phyloP scores from a whole-genome alignment of 768 basidiomycete species.

The Lactifluus echinatus region DNA sequence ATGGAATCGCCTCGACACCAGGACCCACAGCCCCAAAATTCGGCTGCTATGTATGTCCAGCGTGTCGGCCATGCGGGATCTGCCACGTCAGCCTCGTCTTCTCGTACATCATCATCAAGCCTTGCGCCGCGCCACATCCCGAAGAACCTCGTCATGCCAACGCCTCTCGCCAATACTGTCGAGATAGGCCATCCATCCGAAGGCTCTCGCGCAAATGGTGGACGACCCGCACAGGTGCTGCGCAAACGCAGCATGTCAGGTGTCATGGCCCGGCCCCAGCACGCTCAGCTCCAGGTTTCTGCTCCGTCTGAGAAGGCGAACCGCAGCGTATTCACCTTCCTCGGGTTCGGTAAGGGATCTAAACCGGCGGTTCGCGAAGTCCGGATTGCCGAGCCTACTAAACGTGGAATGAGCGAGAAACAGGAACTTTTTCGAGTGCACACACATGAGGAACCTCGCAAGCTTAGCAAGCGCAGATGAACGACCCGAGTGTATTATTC shows the following conservation, averaged over 20 bases:
- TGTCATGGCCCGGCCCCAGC: neutral
- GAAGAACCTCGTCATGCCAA: slow-evolving; percentile 65
- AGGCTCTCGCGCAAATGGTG: slow-evolving; percentile 1
- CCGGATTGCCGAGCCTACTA: slow-evolving; percentile 3
- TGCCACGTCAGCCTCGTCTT: slow-evolving; percentile 6
- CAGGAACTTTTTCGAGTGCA: neutral
- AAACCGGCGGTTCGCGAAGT: slow-evolving; percentile 15
- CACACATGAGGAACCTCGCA: neutral
- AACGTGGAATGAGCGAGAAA: neutral
- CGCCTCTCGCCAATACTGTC: slow-evolving; percentile 36
- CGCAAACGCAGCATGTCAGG: slow-evolving; percentile 22
- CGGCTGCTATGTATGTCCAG: slow-evolving; percentile 7
- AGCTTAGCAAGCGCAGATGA: slow-evolving; percentile 15
- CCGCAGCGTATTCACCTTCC: slow-evolving; percentile 14
- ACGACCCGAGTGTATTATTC: neutral
- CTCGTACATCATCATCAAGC: slow-evolving; percentile 2
- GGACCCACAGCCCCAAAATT: slow-evolving; percentile 13
- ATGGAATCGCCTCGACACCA: slow-evolving; percentile 8
- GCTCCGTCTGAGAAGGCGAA: slow-evolving; percentile 8
- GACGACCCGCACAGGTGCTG: slow-evolving; percentile 20
- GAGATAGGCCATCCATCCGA: neutral
- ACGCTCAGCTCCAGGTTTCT: neutral
- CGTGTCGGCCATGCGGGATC: slow-evolving; percentile 1
- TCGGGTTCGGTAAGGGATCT: slow-evolving; percentile 18
- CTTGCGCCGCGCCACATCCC: slow-evolving; percentile 38